Evolutionary conservation across 305 asterid species (phyloP), one percentile per base, ranked within the genome.

Genomic region (Ajuga reptans): DNA sequence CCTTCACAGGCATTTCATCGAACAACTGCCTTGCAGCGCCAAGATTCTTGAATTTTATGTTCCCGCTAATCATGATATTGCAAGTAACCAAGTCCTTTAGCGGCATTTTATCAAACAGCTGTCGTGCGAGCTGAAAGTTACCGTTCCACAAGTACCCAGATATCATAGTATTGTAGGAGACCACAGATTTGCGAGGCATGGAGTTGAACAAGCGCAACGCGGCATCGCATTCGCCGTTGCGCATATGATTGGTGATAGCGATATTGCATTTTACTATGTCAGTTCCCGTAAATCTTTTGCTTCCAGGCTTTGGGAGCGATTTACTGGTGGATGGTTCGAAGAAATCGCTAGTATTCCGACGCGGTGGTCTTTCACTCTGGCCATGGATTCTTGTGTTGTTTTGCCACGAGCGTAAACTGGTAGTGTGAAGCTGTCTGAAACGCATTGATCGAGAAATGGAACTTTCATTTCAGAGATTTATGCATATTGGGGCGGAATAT

Each of bases 111-210:
- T 86, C 89, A 45, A 92, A 92, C 81, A 92, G 52, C 17, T 83
- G 39, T 9, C 70, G 81, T 53, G 98, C 96, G 14, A 77, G 71
- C 43, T 64, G 77, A 42, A 85, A 82, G 21, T 66, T 75, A 49
- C 81, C 83, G 46, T 88, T 92, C 4, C 69, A 74, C 70, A 88
- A 21, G 74, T 81, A 90, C 29, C 97, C 98, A 5, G 92, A 87
- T 6, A 92, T 77, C 94, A 92, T 86, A 15, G 87, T 74, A 77
- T 90, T 88, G 91, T 87, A 92, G 50, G 97, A 81, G 11, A 92
- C 92, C 5, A 82, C 67, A 24, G 83, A 85, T 78, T 75, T 87
- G 55, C 82, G 80, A 9, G 87, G 80, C 95, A 92, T 92, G 29
- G 93, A 77, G 34, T 87, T 74, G 87, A 92, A 92, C 75, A 90